These are phyloP conservation scores for Coriaria nepalensis DNA, from an alignment of 306 rosid genomes.

Conservation along the genomic window DNA sequence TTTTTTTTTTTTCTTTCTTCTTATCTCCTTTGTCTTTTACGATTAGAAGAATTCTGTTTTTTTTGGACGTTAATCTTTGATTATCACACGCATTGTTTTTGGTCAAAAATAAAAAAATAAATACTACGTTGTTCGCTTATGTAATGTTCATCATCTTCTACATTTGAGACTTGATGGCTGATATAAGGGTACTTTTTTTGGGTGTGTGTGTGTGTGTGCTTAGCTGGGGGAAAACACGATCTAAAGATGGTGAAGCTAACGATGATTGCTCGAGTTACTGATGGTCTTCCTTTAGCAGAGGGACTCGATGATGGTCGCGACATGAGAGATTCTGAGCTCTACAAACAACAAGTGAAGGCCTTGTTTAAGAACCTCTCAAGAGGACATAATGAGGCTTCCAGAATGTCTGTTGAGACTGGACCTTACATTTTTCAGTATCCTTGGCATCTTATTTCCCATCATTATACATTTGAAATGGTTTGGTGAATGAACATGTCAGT, in stretches of 20 bases:
- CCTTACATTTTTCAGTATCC: slow-evolving; percentile 95
- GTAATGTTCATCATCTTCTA: slow-evolving; percentile 1
- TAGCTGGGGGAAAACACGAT: slow-evolving; percentile 14
- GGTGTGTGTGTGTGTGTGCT: no score
- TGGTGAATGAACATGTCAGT: not conserved
- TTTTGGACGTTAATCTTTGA: no score
- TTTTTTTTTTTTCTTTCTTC: no score
- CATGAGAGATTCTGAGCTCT: slow-evolving; percentile 57
- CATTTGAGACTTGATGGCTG: slow-evolving; percentile 12
- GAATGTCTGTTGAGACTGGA: slow-evolving; percentile 92
- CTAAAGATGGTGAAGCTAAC: slow-evolving; percentile 90
- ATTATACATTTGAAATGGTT: not conserved
- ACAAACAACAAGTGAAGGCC: slow-evolving; percentile 89
- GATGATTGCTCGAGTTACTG: slow-evolving; percentile 91
- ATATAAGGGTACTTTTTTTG: not conserved
- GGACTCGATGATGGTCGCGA: slow-evolving; percentile 91
- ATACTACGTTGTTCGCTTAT: no score
- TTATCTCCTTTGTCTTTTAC: no score
- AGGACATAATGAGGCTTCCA: slow-evolving; percentile 81
- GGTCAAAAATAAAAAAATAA: no score
- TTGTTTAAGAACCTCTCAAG: slow-evolving; percentile 82
- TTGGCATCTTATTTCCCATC: slow-evolving; percentile 8
- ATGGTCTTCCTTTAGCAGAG: slow-evolving; percentile 85
- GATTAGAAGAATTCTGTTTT: no score
- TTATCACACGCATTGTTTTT: no score